These are phyloP conservation scores for Moesziomyces globuligerus DNA, from an alignment of 1,284 basidiomycete genomes.

Conservation along the genomic window DNA sequence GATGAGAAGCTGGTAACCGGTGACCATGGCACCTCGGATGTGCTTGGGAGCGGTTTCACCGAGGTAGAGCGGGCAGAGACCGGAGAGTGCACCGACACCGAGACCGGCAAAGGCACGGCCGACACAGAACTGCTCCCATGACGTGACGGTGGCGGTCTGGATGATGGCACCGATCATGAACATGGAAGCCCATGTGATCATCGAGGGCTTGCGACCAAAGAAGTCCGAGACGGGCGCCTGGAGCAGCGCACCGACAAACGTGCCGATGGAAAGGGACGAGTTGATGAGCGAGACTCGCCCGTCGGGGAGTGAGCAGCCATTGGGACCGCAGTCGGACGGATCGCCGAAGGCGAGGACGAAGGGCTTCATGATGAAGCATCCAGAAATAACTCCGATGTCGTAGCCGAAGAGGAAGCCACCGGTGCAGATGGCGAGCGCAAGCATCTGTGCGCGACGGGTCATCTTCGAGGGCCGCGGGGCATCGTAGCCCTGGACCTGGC, in stretches of 20 bases:
- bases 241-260: constrained; percentile 75
- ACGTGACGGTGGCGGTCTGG: constrained; percentile 51
- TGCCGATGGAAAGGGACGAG: constrained; percentile 78
- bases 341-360: constrained; percentile 48
- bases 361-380: constrained; percentile 54
- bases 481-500: constrained; percentile 35
- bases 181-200: constrained; percentile 72
- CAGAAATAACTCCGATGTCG: constrained; percentile 52
- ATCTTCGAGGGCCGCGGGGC: constrained; percentile 48
- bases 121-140: constrained; percentile 47
- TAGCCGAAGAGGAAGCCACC: constrained; percentile 54
- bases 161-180: constrained; percentile 58
- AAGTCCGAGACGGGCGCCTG: constrained; percentile 71
- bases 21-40: constrained; percentile 83
- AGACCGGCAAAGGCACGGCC: constrained; percentile 60
- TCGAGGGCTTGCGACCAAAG: constrained; percentile 75
- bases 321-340: constrained; percentile 19
- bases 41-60: constrained; percentile 79
- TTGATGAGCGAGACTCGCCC: constrained; percentile 75
- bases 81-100: constrained; percentile 54
- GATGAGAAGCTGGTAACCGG: constrained; percentile 73
- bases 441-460: constrained; percentile 36
- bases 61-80: constrained; percentile 81
- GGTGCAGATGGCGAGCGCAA: constrained; percentile 48
- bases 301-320: constrained; percentile 37